Conservation (phyloP, 371 early-diverging fungal genomes). For the Apophysomyces sp. region DNA sequence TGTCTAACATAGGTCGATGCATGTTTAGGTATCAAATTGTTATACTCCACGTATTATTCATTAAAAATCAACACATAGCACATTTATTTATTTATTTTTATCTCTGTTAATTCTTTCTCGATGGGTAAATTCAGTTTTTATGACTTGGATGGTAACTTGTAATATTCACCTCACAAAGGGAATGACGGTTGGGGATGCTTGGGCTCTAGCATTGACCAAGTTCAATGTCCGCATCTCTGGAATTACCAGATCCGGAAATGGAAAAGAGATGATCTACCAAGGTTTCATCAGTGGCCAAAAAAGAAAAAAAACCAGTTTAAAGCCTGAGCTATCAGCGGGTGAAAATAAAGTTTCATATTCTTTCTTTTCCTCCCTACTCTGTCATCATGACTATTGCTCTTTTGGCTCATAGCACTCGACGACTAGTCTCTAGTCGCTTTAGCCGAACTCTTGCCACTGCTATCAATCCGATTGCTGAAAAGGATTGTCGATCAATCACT, state of each 20-base stretch:
- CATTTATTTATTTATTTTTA: too few relatives aligned
- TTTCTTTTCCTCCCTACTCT: background rate
- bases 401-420: background rate
- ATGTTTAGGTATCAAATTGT: too few relatives aligned
- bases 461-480: slow-evolving; percentile 43
- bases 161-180: too few relatives aligned
- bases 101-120: too few relatives aligned
- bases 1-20: too few relatives aligned
- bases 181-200: background rate
- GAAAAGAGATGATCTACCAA: background rate
- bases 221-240: background rate
- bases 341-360: background rate
- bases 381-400: background rate
- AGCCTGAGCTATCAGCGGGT: too few relatives aligned
- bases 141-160: too few relatives aligned
- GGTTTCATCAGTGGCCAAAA: background rate
- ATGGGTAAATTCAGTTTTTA: too few relatives aligned
- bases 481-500: slow-evolving; percentile 57
- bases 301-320: too few relatives aligned
- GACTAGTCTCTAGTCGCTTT: background rate
- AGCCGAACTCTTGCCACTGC: slow-evolving; percentile 23
- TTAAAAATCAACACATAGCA: too few relatives aligned
- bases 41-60: too few relatives aligned
- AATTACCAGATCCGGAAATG: background rate
- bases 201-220: background rate